Base-by-base conservation (phyloP, 768 basidiomycete species). In the Pleurotus djamor region DNA sequence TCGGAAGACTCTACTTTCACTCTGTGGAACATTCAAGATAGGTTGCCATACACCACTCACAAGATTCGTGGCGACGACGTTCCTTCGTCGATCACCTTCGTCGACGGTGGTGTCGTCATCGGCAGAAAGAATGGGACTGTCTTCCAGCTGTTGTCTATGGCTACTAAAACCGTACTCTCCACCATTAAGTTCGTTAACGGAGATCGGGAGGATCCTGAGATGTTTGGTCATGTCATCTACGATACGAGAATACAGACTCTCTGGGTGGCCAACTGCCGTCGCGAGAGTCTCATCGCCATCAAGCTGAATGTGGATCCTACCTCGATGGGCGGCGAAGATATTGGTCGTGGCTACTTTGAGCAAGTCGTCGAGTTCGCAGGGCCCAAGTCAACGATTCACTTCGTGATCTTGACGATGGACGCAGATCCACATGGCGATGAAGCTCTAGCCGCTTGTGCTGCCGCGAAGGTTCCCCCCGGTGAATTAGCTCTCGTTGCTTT, bases 181-280 rank as follows among this genome's bases (percentile, higher is more conserved):
- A 92, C 88, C 5, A 78, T 92, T 72, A 90, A 85, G 67, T 94
- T 94, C 67, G 75, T 89, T 66, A 89, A 86, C 62, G 85, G 84
- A 17, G 69, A 61, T 50, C 82, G 80, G 60, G 92, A 94, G 44
- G 92, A 93, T 66, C 78, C 77, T 13, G 91, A 92, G 7, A 94
- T 94, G 90, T 94, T 92, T 69, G 91, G 92, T 12, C 92, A 94
- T 66, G 84, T 89, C 63, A 88, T 84, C 66, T 94, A 94, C 67
- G 92, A 94, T 73, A 80, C 89, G 0, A 78, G 90, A 48, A 93
- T 94, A 60, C 89, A 90, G 74, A 93, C 91, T 0, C 77, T 94
- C 34, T 94, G 92, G 92, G 81, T 94, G 16, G 92, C 92, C 56
- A 93, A 93, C 68, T 91, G 85, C 70, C 85, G 89, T 48, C 83